These are phyloP conservation scores for Saccharomyces hybrid DNA, from an alignment of 1,139 yeast species.

Conservation along the genomic window DNA sequence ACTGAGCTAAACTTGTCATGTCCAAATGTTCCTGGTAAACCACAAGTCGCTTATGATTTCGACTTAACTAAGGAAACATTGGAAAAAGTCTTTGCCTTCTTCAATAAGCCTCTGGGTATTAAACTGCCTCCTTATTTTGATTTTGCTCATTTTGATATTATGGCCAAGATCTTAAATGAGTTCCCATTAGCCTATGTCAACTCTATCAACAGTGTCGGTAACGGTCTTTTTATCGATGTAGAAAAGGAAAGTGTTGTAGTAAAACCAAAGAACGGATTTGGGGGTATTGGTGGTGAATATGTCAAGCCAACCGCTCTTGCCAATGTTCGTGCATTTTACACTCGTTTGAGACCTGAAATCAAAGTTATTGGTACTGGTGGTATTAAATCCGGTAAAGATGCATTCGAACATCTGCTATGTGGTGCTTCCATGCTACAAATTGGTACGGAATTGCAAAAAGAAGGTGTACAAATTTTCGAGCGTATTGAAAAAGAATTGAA, in stretches of 20 bases:
- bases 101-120: slow-evolving; percentile 27
- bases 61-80: slow-evolving; percentile 47
- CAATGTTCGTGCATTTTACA: slow-evolving; percentile 28
- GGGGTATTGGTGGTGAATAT: slow-evolving; percentile 30
- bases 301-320: slow-evolving; percentile 30
- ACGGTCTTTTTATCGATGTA: slow-evolving; percentile 25
- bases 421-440: slow-evolving; percentile 29
- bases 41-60: slow-evolving; percentile 54
- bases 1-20: slow-evolving; percentile 27
- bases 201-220: slow-evolving; percentile 27
- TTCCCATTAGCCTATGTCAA: slow-evolving; percentile 26
- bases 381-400: slow-evolving; percentile 25
- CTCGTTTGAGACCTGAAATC: slow-evolving; percentile 24
- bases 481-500: slow-evolving; percentile 20
- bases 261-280: slow-evolving; percentile 29
- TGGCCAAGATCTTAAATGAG: slow-evolving; percentile 23
- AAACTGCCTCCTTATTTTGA: slow-evolving; percentile 29
- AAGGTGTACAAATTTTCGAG: slow-evolving; percentile 24
- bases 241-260: slow-evolving; percentile 25
- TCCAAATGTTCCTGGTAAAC: slow-evolving; percentile 31
- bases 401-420: slow-evolving; percentile 27
- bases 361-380: slow-evolving; percentile 30
- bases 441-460: slow-evolving; percentile 25
- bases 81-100: slow-evolving; percentile 33
- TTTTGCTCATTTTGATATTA: slow-evolving; percentile 27